Conservation (phyloP, 2,329 filamentous ascomycete species). For the Aspergillus awamori region DNA sequence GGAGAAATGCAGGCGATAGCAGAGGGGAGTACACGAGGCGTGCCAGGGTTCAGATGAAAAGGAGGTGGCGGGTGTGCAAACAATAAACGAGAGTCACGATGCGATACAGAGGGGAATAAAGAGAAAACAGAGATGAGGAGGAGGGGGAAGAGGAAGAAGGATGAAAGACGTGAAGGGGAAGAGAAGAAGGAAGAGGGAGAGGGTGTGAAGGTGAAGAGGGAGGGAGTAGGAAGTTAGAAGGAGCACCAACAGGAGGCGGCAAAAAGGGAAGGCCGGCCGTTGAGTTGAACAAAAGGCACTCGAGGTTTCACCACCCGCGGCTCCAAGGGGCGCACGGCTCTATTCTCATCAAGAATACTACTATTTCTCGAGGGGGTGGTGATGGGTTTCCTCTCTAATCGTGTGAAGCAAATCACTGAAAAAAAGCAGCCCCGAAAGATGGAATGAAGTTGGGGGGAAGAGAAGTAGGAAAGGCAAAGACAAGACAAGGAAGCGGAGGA, state of each 20-base stretch:
- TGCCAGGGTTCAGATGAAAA: background rate
- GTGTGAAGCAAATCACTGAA: too few relatives aligned
- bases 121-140: background rate
- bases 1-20: background rate
- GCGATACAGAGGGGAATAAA: too few relatives aligned
- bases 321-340: slow-evolving; percentile 1
- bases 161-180: slow-evolving; percentile 18
- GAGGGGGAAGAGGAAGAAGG: slow-evolving; percentile 12
- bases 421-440: too few relatives aligned
- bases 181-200: slow-evolving; percentile 15
- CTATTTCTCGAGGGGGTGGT: too few relatives aligned
- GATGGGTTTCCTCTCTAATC: too few relatives aligned
- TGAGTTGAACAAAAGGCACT: slow-evolving; percentile 4
- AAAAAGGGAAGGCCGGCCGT: slow-evolving; percentile 4
- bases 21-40: slow-evolving; percentile 1
- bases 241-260: slow-evolving; percentile 19
- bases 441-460: too few relatives aligned
- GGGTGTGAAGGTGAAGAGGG: slow-evolving; percentile 12
- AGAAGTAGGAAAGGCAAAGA: too few relatives aligned
- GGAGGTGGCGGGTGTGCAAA: background rate
- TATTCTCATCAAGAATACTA: background rate
- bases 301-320: slow-evolving; percentile 6
- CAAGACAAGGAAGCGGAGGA: too few relatives aligned
- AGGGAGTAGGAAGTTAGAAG: slow-evolving; percentile 10
- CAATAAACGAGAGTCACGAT: background rate